A percentile compares a stretch with the other conserved stretches of the same genome.
Evolutionary conservation across 208 protist genomes (phyloP).

Genomic region (Leishmania lainsoni): DNA sequence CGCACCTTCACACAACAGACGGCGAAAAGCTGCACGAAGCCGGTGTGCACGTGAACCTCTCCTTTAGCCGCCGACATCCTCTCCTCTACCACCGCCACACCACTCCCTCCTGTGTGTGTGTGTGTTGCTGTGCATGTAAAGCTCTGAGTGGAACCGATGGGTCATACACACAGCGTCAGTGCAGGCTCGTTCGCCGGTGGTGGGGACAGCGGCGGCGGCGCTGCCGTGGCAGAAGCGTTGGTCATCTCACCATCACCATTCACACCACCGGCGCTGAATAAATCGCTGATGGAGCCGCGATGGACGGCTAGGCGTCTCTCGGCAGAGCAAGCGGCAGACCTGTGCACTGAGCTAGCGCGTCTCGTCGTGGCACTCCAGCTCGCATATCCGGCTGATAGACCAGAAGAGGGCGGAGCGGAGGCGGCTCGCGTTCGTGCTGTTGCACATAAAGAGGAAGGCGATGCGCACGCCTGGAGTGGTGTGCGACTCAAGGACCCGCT

Average conservation of each 20-base stretch:
- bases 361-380: background rate
- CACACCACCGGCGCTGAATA: background rate
- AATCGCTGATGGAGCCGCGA: background rate
- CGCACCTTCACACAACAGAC: too few species aligned
- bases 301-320: background rate
- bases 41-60: background rate
- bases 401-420: background rate
- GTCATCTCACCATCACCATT: background rate
- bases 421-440: too few species aligned
- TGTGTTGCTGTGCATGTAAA: background rate
- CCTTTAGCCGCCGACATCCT: background rate
- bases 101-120: conserved; percentile 1
- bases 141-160: conserved; percentile 1
- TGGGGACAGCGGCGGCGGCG: background rate
- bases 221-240: background rate
- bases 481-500: background rate
- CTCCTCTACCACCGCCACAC: background rate
- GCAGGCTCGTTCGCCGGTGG: background rate
- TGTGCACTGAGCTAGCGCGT: background rate
- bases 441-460: background rate
- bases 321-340: background rate
- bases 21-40: background rate
- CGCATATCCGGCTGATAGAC: background rate
- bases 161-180: conserved; percentile 10
- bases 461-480: background rate